These are phyloP conservation scores for Tolypocladium inflatum DNA, from an alignment of 2,329 filamentous ascomycete species.

Conservation along the genomic window DNA sequence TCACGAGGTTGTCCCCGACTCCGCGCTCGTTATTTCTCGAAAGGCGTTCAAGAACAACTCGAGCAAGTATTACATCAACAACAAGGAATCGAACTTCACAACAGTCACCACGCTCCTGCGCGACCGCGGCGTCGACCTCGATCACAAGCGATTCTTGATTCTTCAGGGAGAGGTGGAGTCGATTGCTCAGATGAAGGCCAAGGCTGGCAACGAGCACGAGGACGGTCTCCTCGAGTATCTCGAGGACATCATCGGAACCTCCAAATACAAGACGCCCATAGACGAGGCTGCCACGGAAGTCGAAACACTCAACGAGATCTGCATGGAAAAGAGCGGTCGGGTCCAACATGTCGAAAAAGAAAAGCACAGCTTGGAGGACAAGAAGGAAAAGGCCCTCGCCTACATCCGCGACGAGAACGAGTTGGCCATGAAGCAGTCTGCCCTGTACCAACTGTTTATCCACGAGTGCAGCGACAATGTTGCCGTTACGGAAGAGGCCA, in stretches of 20 bases:
- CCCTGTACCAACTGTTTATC: slow-evolving; percentile 86
- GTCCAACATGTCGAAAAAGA: slow-evolving; percentile 98
- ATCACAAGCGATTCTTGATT: slow-evolving; percentile 97
- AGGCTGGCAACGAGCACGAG: slow-evolving; percentile 89
- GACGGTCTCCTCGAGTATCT: slow-evolving; percentile 94
- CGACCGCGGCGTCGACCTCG: slow-evolving; percentile 84
- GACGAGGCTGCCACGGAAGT: slow-evolving; percentile 88
- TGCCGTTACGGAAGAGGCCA: slow-evolving; percentile 78
- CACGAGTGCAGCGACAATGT: slow-evolving; percentile 85
- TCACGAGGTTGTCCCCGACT: slow-evolving; percentile 70
- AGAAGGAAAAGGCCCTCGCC: slow-evolving; percentile 88
- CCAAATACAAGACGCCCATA: slow-evolving; percentile 95
- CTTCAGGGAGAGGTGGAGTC: slow-evolving; percentile 97
- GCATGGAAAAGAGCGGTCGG: slow-evolving; percentile 86
- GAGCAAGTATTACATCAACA: slow-evolving; percentile 97
- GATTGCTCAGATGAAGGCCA: slow-evolving; percentile 98
- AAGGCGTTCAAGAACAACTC: slow-evolving; percentile 96
- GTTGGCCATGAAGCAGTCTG: slow-evolving; percentile 76
- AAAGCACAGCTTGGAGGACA: slow-evolving; percentile 84
- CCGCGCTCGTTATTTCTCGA: slow-evolving; percentile 78
- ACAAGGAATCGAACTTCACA: slow-evolving; percentile 83
- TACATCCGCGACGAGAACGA: slow-evolving; percentile 93
- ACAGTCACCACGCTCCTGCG: slow-evolving; percentile 79
- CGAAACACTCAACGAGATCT: slow-evolving; percentile 87
- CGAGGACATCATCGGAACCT: slow-evolving; percentile 97